Evolutionary conservation across 345 rosid genomes (phyloP).

Genomic region (Bruguiera gymnorhiza): DNA sequence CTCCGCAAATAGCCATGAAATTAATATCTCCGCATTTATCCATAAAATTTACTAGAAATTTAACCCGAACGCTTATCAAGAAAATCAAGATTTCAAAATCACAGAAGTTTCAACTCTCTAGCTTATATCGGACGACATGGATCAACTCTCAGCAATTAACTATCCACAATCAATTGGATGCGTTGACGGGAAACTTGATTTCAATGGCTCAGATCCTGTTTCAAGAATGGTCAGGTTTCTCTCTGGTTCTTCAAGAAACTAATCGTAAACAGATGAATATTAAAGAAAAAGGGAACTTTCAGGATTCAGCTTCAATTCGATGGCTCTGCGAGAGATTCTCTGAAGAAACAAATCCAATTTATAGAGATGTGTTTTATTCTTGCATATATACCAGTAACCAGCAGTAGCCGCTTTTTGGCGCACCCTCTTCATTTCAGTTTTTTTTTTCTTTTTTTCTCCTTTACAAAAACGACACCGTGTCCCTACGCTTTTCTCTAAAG

Average conservation of each 20-base stretch:
- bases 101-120: constrained; percentile 23
- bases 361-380: constrained; percentile 1
- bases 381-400: not conserved
- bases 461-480: too few species aligned
- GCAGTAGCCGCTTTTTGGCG: constrained; percentile 15
- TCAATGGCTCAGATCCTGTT: too few species aligned
- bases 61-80: not conserved
- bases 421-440: constrained; percentile 23
- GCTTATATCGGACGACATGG: constrained; percentile 94
- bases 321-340: too few species aligned
- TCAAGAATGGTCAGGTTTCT: not conserved
- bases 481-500: too few species aligned
- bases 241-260: not conserved
- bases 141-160: constrained; percentile 6
- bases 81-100: not conserved
- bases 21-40: not conserved
- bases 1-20: constrained; percentile 24
- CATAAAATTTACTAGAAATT: too few species aligned
- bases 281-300: too few species aligned
- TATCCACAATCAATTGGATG: too few species aligned
- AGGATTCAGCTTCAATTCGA: too few species aligned
- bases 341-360: too few species aligned
- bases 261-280: too few species aligned
- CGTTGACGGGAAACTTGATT: too few species aligned
- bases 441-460: not conserved